Evolutionary conservation across 1,284 basidiomycete species (phyloP), one percentile per base, ranked within the genome.

Genomic region (Schizophyllum amplum): DNA sequence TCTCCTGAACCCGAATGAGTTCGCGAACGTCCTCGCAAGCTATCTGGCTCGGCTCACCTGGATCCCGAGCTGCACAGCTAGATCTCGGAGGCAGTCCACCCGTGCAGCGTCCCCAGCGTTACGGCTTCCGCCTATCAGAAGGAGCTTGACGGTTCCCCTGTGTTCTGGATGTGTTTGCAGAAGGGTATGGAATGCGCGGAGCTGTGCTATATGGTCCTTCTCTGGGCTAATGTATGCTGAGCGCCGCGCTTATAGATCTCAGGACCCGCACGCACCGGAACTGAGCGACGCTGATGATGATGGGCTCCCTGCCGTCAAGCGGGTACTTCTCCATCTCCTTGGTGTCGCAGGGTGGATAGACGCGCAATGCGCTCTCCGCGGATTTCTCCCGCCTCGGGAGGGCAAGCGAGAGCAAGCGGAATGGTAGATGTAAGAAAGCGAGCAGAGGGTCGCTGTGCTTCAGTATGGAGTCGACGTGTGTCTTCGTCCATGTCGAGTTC

Each of bases 401-500:
- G 61, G 66, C 20, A 52, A 63, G 56, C 72, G 57, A 65, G 66
- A 58, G 60, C 21, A 56, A 59, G 54, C 20, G 67, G 50, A 42
- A 68, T 60, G 11, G 71, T 64, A 6, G 70, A 59, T 57, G 82
- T 76, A 6, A 84, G 51, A 22, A 68, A 52, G 53, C 79, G 76
- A 84, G 66, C 3, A 79, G 63, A 11, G 62, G 65, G 64, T 85
- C 82, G 17, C 72, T 72, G 58, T 84, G 74, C n/a, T 72, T 71
- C 15, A 95, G 72, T 51, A 95, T 83, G 1, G 79, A 75, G 63
- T 89, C 79, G 61, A 99, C 76, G 67, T 99, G 97, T 47, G 79
- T 81, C 63, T 86, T 84, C 1, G 97, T 99, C 96, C 97, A 99
- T 0, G 89, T 87, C 1, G 94, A 97, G 71, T 99, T 99, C 62